These are phyloP conservation scores for Paracamarosporium sp. DNA, from an alignment of 2,329 filamentous ascomycete genomes.

Conservation along the genomic window DNA sequence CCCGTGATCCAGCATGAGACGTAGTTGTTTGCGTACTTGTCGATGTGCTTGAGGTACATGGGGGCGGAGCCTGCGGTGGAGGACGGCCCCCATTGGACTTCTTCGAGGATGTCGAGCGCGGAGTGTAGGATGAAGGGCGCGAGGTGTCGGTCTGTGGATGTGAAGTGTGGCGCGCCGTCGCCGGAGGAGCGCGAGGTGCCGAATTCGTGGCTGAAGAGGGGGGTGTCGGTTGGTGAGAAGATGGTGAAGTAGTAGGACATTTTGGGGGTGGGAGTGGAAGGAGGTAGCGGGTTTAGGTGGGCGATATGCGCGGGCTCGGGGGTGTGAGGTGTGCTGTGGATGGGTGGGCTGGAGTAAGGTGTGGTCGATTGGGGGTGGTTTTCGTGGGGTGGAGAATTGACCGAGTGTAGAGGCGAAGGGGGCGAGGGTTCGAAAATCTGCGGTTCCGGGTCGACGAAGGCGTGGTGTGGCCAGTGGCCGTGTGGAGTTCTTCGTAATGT, in stretches of 20 bases:
- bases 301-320: not conserved
- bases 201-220: constrained; percentile 96
- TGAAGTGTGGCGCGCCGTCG: constrained; percentile 89
- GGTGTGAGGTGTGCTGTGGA: not conserved
- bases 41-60: constrained; percentile 95
- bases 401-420: too few relatives aligned
- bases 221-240: constrained; percentile 92
- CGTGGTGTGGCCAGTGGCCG: not conserved
- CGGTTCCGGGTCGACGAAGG: not conserved
- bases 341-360: too few relatives aligned
- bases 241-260: constrained; percentile 99
- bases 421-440: too few relatives aligned
- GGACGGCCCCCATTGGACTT: constrained; percentile 81
- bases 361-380: too few relatives aligned
- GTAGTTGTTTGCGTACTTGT: constrained; percentile 96
- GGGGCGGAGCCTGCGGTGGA: constrained; percentile 34
- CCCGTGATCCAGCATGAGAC: constrained; percentile 94
- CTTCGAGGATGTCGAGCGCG: constrained; percentile 92
- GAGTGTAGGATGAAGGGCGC: constrained; percentile 98
- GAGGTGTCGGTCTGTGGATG: constrained; percentile 86
- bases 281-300: not conserved
- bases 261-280: constrained; percentile 30
- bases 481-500: constrained; percentile 1
- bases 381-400: too few relatives aligned
- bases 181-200: constrained; percentile 95